Conservation (phyloP, 2,329 filamentous ascomycete genomes). For the Aspergillus sp. region DNA sequence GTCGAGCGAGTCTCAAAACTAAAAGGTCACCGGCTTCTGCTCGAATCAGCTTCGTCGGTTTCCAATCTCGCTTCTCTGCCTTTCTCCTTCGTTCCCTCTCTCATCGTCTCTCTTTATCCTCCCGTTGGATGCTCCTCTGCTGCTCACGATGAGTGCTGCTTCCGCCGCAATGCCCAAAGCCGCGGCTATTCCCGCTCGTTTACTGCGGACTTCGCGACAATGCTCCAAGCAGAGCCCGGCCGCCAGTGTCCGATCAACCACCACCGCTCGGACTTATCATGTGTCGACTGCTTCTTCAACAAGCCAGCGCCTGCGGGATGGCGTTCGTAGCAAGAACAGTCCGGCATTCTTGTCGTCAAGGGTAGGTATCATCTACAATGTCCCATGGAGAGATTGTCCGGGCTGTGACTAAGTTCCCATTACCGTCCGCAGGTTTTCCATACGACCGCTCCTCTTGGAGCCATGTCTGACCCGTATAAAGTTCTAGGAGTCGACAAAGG, state of each 20-base stretch:
- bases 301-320: conserved; percentile 31
- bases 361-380: conserved; percentile 28
- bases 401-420: conserved; percentile 12
- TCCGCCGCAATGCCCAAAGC: conserved; percentile 46
- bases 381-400: background rate
- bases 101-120: background rate
- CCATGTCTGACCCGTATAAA: conserved; percentile 81
- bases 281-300: conserved; percentile 29
- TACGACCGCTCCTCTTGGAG: conserved; percentile 59
- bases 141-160: conserved; percentile 42
- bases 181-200: conserved; percentile 45
- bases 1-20: conserved; percentile 4
- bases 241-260: conserved; percentile 32
- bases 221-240: conserved; percentile 39
- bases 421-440: conserved; percentile 44
- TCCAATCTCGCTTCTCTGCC: background rate
- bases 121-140: conserved; percentile 17
- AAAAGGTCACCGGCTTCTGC: conserved; percentile 7
- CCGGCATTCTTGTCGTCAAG: conserved; percentile 28
- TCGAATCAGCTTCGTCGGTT: conserved; percentile 5
- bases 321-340: conserved; percentile 28
- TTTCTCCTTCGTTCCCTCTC: conserved; percentile 2
- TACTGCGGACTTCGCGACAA: conserved; percentile 45
- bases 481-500: conserved; percentile 80
- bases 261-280: conserved; percentile 42